Evolutionary conservation across 352 stramenopile species (phyloP).

Genomic region (Nothophytophthora sp.): DNA sequence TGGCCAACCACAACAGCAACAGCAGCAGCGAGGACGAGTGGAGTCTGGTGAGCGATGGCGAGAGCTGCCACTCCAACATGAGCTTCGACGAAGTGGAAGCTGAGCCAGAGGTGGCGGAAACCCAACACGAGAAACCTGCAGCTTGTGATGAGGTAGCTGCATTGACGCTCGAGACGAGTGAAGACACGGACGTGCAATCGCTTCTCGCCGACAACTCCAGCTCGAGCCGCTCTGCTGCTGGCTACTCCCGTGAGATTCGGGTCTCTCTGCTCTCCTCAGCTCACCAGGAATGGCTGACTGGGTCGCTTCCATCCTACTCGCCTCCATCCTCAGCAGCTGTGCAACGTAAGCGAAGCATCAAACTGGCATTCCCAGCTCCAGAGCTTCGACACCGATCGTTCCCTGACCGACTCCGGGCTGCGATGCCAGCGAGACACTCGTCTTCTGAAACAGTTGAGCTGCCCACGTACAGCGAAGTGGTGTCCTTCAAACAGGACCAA

Average conservation of each 20-base stretch:
- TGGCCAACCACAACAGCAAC: constrained; percentile 3
- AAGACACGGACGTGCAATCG: constrained; percentile 23
- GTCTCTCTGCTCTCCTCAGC: constrained; percentile 38
- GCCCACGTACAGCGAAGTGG: constrained; percentile 30
- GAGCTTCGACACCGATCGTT: constrained; percentile 6
- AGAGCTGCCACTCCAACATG: constrained; percentile 19
- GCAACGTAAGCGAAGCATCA: constrained; percentile 14
- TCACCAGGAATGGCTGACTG: constrained; percentile 27
- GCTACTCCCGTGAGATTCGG: constrained; percentile 23
- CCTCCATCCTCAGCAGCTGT: background rate
- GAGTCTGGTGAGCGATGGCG: constrained; percentile 52
- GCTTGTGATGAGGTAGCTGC: background rate
- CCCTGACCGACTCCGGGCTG: constrained; percentile 30
- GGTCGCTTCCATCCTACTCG: constrained; percentile 3
- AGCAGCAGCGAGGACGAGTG: constrained; percentile 56
- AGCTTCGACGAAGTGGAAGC: constrained; percentile 34
- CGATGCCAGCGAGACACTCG: constrained; percentile 8
- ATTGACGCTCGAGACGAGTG: background rate
- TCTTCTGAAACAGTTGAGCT: background rate
- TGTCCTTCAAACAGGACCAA: constrained; percentile 22
- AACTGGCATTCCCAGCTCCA: constrained; percentile 26
- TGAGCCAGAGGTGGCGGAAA: constrained; percentile 19
- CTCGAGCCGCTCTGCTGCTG: constrained; percentile 3
- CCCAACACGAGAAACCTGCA: background rate
- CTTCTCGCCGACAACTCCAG: constrained; percentile 25